Base-by-base conservation (phyloP, 768 basidiomycete species). In the Auriscalpium vulgare region DNA sequence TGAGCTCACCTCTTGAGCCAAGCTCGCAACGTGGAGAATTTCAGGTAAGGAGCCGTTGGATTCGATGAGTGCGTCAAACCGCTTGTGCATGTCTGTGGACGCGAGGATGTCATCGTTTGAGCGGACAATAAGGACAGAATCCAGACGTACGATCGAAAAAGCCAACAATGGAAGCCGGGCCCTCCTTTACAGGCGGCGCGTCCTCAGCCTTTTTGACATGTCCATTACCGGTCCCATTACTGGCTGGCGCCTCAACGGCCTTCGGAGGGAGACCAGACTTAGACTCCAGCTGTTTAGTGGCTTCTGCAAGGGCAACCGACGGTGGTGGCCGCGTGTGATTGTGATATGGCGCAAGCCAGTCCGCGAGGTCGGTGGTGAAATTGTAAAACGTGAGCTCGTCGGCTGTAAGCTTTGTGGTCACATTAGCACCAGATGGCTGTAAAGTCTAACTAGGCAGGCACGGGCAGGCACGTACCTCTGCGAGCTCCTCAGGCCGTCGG, bases 341-440 rank as follows among this genome's bases (percentile, higher is more conserved):
- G 60, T 92, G 88, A 66, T 87, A 83, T 8, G 85, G 85, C 57
- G 82, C 85, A 14, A 92, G 74, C 89, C 89, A 92, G 51, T 83
- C 78, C 35, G 84, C 80, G 47, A 91, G 70, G 14, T 81, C 78
- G 37, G 72, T 74, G 10, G 81, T 78, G 69, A 81, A 91, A 23
- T 84, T 73, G 47, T 83, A 70, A 43, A 89, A 74, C 37, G 69
- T 66, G 16, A 67, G 63, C 62, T 92, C 89, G 49, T 88, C 84
- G 2, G 67, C 56, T 9, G 90, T 88, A 37, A 92, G 71, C 88
- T 91, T 54, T 17, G 51, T 36, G 8, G 17, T 8, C n/a, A 34
- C 10, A 49, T 59, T 40, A 59, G 49, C 1, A 37, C 29, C 47
- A 40, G 40, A 13, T 48, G 29, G 10, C 37, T 40, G 21, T 29